Evolutionary conservation across 2,329 filamentous ascomycete species (phyloP), one percentile per base, ranked within the genome.

Genomic region (Monosporascus sp.): DNA sequence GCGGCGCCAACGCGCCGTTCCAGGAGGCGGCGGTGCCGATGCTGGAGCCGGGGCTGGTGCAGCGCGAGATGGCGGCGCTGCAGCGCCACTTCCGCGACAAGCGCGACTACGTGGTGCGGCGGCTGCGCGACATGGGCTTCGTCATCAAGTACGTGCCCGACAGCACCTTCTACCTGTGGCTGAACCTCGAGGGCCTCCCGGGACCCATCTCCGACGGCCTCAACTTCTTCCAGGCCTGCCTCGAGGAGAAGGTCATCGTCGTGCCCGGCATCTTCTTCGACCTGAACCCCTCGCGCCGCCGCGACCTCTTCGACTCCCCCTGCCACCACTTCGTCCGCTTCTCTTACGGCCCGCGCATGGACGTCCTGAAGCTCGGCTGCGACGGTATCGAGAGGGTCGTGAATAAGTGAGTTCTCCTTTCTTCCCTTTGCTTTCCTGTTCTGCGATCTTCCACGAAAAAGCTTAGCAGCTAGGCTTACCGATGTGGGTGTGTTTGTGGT

Each of bases 211-310:
- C 88, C 55, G 93, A 97, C 69, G 93, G 93, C 8, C 77, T 97
- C 65, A 96, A 96, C 76, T 97, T 97, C 81, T 97, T 97, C 84
- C 85, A 94, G 70, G 91, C 91, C 31, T 94, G 94, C 68, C 77
- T 97, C 45, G 85, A 89, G 66, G 91, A 97, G 78, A 95, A 95
- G 79, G 90, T 95, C 61, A 97, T 97, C 66, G 91, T 97, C 18
- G 93, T 97, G 5, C 93, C 93, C 0, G 93, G 93, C 55, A 97
- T 97, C 71, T 97, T 97, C 81, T 97, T 97, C 70, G 93, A 97
- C 66, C 74, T 97, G 59, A 97, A 97, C 75, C 93, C 93, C 4
- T 87, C 88, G 37, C 88, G 91, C 70, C 82, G 93, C 60, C 81
- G 93, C 68, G 93, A 97, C 71, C 73, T 97, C 62, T 97, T 97